A percentile compares a stretch with the other conserved stretches of the same genome.
phyloP scores from a whole-genome alignment of 2,329 filamentous ascomycete species.

The Helotiales sp. region DNA sequence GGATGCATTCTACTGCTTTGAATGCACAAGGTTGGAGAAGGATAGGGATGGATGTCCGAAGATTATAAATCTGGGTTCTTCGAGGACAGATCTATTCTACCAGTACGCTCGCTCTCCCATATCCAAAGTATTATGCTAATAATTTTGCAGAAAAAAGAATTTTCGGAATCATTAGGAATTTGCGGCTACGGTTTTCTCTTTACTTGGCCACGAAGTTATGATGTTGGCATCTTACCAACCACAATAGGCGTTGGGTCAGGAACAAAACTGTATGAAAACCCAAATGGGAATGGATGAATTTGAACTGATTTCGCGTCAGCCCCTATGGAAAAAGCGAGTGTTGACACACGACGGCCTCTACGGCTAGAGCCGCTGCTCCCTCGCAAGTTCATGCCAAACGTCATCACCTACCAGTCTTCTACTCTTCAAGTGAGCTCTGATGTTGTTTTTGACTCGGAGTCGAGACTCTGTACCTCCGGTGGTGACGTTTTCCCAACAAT shows the following conservation, averaged over 20 bases:
- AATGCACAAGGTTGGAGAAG: constrained; percentile 95
- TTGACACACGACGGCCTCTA: background rate
- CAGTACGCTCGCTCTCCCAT: constrained; percentile 19
- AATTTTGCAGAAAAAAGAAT: constrained; percentile 58
- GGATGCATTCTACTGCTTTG: constrained; percentile 99
- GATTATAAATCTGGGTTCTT: constrained; percentile 97
- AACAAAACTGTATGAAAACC: background rate
- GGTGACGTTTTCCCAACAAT: background rate
- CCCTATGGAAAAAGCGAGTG: background rate
- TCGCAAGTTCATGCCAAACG: background rate
- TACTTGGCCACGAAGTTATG: constrained; percentile 21
- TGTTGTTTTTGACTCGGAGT: background rate
- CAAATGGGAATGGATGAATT: background rate
- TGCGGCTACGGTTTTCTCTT: background rate
- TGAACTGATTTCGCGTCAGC: constrained; percentile 2
- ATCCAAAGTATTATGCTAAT: background rate
- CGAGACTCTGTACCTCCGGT: background rate
- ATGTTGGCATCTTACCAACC: background rate
- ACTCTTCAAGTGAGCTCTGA: background rate
- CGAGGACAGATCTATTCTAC: constrained; percentile 77
- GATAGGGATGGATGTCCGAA: constrained; percentile 97
- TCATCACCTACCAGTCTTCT: background rate
- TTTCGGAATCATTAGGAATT: constrained; percentile 55
- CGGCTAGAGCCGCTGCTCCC: background rate
- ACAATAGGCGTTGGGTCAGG: background rate